Base-by-base conservation (phyloP, 2,329 filamentous ascomycete genomes). In the Daldinia sp. region DNA sequence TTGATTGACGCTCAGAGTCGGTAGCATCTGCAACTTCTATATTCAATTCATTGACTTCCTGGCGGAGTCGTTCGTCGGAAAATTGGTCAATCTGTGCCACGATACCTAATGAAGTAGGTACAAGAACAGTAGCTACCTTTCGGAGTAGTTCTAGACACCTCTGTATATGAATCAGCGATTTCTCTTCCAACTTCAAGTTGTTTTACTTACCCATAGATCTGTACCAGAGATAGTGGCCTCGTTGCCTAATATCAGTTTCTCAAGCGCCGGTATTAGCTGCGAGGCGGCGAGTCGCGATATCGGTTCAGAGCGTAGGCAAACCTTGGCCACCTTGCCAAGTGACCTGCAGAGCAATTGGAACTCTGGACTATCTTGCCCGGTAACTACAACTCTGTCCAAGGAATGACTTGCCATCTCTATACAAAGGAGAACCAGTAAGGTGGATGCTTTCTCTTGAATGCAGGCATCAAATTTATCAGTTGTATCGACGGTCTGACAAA, bases 241-340 rank as follows among this genome's bases (percentile, higher is more conserved):
- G 59, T 77, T 75, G 6, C 79, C 78, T 4, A 75, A 68, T 2
- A 77, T 75, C 12, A 82, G 68, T 20, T 81, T 74, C n/a, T 81
- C 76, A 30, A 83, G 74, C 41, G 81, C 78, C n/a, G 81, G 79
- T 7, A 83, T 75, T 15, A 86, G 76, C 53, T 83, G 84, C 4
- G 82, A 82, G 1, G 79, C 74, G 13, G 80, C 80, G 30, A 86
- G 72, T 39, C 82, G 79, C 12, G 79, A 79, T 41, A 84, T 76
- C 6, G 78, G 71, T 44, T 74, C 70, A 23, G 70, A 74, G 15
- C 68, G 55, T 6, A 81, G 50, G n/a, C 79, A 79, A 12, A 77
- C 78, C 33, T 80, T 74, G 2, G 81, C 76, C 41, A 86, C 78
- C 2, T 74, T 74, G 9, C 82, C 64, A 10, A 86, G 74, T 10